These are phyloP conservation scores for Salvia splendens DNA, from an alignment of 257 asterid species.

Conservation along the genomic window DNA sequence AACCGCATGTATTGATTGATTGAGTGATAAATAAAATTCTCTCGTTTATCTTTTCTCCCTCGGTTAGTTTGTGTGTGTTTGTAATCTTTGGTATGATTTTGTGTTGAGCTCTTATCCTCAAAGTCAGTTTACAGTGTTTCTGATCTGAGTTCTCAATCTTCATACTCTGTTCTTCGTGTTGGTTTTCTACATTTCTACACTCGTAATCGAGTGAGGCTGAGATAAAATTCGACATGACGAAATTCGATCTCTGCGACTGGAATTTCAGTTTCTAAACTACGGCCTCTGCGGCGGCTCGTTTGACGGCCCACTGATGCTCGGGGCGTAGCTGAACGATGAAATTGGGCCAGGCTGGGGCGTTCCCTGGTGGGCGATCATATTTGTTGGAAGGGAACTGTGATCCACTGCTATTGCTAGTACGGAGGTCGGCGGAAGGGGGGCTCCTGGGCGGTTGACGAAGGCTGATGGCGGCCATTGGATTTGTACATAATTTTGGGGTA, in stretches of 20 bases:
- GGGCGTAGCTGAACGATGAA: constrained; percentile 51
- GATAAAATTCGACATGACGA: constrained; percentile 15
- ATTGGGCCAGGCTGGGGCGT: constrained; percentile 36
- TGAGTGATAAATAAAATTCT: no score
- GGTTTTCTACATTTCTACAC: no score
- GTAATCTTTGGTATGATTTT: no score
- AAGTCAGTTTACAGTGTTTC: no score
- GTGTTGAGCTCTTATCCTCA: no score
- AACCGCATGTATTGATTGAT: no score
- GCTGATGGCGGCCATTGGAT: constrained; percentile 24
- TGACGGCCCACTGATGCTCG: constrained; percentile 16
- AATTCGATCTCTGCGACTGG: constrained; percentile 38
- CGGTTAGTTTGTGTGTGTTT: no score
- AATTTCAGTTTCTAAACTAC: constrained; percentile 36
- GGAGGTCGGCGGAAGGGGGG: constrained; percentile 37
- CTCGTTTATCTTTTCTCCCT: no score
- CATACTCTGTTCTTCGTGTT: no score
- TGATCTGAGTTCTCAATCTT: no score
- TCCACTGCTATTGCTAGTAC: constrained; percentile 25
- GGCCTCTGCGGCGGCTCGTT: constrained; percentile 30
- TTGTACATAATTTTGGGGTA: no score
- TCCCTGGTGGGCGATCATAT: constrained; percentile 48
- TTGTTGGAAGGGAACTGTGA: not conserved
- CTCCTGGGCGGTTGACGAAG: constrained; percentile 22
- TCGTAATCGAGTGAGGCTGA: constrained; percentile 39